A percentile compares a stretch with the other conserved stretches of the same genome.
phyloP scores from a whole-genome alignment of 805 yeast genomes.

The Zygotorulaspora chibaensis region DNA sequence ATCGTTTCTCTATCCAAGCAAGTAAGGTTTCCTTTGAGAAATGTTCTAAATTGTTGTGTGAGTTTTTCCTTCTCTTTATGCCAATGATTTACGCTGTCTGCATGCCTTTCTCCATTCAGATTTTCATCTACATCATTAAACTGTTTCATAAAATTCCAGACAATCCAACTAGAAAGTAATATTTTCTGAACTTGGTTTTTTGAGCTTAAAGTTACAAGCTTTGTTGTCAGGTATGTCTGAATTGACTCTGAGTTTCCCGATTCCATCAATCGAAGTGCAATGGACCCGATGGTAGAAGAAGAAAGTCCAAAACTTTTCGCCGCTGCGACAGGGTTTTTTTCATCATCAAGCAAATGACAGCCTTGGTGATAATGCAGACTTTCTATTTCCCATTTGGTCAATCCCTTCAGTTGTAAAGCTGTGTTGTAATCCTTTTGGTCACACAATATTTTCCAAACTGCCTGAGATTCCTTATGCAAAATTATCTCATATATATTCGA shows the following conservation, averaged over 20 bases:
- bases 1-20: slow-evolving; percentile 61
- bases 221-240: slow-evolving; percentile 42
- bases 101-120: slow-evolving; percentile 27
- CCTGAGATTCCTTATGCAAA: slow-evolving; percentile 61
- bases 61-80: slow-evolving; percentile 26
- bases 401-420: slow-evolving; percentile 47
- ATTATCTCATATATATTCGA: slow-evolving; percentile 65
- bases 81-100: slow-evolving; percentile 16
- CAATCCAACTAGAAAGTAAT: slow-evolving; percentile 36
- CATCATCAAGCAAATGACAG: slow-evolving; percentile 38
- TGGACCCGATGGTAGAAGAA: slow-evolving; percentile 64
- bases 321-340: slow-evolving; percentile 36
- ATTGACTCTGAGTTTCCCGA: slow-evolving; percentile 40
- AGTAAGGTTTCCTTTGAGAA: slow-evolving; percentile 46
- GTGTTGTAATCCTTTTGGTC: slow-evolving; percentile 53
- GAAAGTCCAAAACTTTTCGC: slow-evolving; percentile 55
- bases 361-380: slow-evolving; percentile 54
- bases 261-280: slow-evolving; percentile 54
- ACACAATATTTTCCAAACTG: slow-evolving; percentile 69
- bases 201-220: slow-evolving; percentile 36
- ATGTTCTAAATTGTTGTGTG: slow-evolving; percentile 40
- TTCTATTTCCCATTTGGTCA: slow-evolving; percentile 41
- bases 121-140: slow-evolving; percentile 35
- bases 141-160: slow-evolving; percentile 35
- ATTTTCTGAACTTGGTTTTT: slow-evolving; percentile 30